Evolutionary conservation across 257 asterid species (phyloP), one percentile per base, ranked within the genome.

Genomic region (Mentha longifolia): DNA sequence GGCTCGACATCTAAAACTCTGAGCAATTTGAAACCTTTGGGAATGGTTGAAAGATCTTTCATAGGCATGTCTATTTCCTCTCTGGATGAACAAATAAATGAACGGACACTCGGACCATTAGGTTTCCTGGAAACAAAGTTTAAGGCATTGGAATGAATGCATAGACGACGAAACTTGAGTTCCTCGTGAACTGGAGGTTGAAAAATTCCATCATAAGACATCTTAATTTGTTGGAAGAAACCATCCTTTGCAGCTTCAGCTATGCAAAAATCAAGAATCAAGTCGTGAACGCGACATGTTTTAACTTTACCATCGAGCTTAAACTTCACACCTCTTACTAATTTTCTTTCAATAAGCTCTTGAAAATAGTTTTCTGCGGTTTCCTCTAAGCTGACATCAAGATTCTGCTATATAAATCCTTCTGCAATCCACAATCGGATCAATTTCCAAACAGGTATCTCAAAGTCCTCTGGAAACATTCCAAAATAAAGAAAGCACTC

Each of bases 401-500:
- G n/a, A n/a, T 39, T 39, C 12, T 11, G 33, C n/a, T 20, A 67
- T 46, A 82, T 69, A 49, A 82, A 82, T 11, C 86, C 86, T 70
- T 82, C 83, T 3, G 86, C 83, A 0, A 82, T 73, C 86, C 86
- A 82, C 58, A 76, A 22, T 1, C 46, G 41, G 37, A 65, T 39
- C 61, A 82, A 56, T 57, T 73, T 78, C 79, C 77, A 66, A 30
- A 70, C 77, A 0, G 76, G 74, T 33, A 82, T 68, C 68, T 68
- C 70, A 2, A 14, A 71, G 37, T 33, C 37, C 47, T 62, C 58
- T 0, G 79, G 79, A 16, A 82, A 78, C 11, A 79, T 51, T 16
- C 72, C 72, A 14, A 67, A 37, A 8, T 67, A 67, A 6, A 87
- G 82, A 67, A 87, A 82, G 49, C 92, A 87, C 0, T 73, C 80